Evolutionary conservation across 2,329 filamentous ascomycete species (phyloP).

Genomic region (Penicillium brasilianum): DNA sequence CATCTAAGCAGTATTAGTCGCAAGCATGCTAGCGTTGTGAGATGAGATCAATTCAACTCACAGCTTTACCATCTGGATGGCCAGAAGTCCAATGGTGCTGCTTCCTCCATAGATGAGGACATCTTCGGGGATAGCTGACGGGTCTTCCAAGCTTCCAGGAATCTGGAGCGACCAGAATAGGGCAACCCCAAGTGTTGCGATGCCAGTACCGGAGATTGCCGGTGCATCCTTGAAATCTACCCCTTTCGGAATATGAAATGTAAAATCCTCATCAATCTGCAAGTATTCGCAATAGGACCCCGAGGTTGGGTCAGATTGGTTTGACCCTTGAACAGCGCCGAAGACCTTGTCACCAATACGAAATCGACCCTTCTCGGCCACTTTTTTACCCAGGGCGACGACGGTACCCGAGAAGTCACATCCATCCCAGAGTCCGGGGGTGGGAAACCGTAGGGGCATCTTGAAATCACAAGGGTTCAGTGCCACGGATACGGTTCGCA

Average conservation of each 20-base stretch:
- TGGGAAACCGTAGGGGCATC: slow-evolving; percentile 28
- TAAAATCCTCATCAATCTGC: slow-evolving; percentile 20
- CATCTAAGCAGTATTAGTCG: slow-evolving; percentile 15
- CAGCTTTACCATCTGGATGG: slow-evolving; percentile 32
- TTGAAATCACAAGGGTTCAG: slow-evolving; percentile 40
- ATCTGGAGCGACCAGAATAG: slow-evolving; percentile 32
- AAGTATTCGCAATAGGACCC: slow-evolving; percentile 32
- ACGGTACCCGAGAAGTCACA: slow-evolving; percentile 38
- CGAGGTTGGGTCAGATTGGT: slow-evolving; percentile 24
- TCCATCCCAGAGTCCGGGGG: slow-evolving; percentile 32
- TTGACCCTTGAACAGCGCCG: slow-evolving; percentile 43
- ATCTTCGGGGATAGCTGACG: slow-evolving; percentile 19
- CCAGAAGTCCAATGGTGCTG: slow-evolving; percentile 29
- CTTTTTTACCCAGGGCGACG: slow-evolving; percentile 28
- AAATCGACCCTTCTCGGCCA: slow-evolving; percentile 22
- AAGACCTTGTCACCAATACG: slow-evolving; percentile 43
- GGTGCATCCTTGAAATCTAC: slow-evolving; percentile 16
- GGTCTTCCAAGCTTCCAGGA: slow-evolving; percentile 21
- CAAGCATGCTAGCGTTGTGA: no score
- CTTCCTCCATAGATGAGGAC: slow-evolving; percentile 30
- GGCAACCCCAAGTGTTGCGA: slow-evolving; percentile 31
- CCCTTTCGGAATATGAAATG: slow-evolving; percentile 24
- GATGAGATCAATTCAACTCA: slow-evolving; percentile 1
- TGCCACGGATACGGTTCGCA: slow-evolving; percentile 37
- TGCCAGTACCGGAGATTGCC: slow-evolving; percentile 27